Evolutionary conservation across 1,284 basidiomycete species (phyloP).

Genomic region (Cerrena zonata): DNA sequence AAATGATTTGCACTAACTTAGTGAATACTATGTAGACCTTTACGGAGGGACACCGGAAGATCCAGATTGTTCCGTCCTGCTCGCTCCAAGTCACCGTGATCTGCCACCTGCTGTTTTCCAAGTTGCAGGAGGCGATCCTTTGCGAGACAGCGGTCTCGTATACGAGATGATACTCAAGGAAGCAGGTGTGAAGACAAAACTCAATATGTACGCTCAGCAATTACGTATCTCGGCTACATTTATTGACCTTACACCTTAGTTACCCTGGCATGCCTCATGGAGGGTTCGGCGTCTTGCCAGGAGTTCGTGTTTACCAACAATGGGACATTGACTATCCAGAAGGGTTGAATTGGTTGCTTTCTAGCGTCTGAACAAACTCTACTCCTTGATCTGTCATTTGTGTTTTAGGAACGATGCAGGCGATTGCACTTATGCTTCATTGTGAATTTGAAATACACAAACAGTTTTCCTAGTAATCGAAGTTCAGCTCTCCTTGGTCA

Average conservation of each 20-base stretch:
- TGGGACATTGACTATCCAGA: constrained; percentile 5
- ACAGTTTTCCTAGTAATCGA: too few relatives aligned
- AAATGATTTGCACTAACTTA: too few relatives aligned
- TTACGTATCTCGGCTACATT: not conserved
- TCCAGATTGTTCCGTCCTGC: constrained; percentile 15
- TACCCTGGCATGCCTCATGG: constrained; percentile 11
- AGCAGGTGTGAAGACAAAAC: constrained; percentile 15
- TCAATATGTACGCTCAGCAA: constrained; percentile 15
- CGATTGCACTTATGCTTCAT: not conserved
- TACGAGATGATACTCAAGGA: constrained; percentile 19
- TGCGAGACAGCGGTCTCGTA: constrained; percentile 20
- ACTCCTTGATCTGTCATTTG: not conserved
- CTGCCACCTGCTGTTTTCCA: constrained; percentile 20
- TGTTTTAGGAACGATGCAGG: not conserved
- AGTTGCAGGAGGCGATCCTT: constrained; percentile 15
- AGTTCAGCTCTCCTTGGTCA: too few relatives aligned
- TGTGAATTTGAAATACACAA: not conserved
- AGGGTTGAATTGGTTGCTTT: constrained; percentile 13
- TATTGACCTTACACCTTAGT: not conserved
- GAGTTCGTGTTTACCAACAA: not conserved
- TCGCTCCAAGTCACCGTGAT: constrained; percentile 13
- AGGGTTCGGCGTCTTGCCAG: constrained; percentile 1
- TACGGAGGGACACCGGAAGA: constrained; percentile 6
- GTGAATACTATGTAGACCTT: not conserved
- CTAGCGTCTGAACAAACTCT: not conserved